phyloP scores from a whole-genome alignment of 2,329 filamentous ascomycete species.

The Huntiella savannae region DNA sequence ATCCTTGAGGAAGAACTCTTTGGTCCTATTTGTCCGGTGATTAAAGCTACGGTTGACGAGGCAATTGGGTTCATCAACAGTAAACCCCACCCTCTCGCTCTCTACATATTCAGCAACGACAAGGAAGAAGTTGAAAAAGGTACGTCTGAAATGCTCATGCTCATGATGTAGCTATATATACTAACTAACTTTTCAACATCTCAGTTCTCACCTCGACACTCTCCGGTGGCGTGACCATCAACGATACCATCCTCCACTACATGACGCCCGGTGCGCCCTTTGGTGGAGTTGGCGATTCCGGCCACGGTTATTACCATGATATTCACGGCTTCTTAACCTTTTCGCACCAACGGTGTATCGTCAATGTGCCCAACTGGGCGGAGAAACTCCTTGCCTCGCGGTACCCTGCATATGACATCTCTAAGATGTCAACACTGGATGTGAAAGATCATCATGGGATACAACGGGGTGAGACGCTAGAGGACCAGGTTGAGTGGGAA shows the following conservation, averaged over 20 bases:
- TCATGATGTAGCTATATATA: neutral
- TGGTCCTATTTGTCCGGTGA: slow-evolving; percentile 23
- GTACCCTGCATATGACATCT: slow-evolving; percentile 14
- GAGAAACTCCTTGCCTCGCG: slow-evolving; percentile 12
- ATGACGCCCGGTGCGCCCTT: slow-evolving; percentile 25
- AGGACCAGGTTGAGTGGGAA: slow-evolving; percentile 1
- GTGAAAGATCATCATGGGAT: slow-evolving; percentile 4
- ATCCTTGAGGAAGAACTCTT: slow-evolving; percentile 27
- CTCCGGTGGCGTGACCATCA: slow-evolving; percentile 32
- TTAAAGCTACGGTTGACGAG: slow-evolving; percentile 18
- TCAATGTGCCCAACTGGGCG: slow-evolving; percentile 20
- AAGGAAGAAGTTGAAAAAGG: slow-evolving; percentile 18
- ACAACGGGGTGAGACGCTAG: neutral
- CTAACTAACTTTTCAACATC: slow-evolving; percentile 3
- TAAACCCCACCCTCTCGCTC: slow-evolving; percentile 20
- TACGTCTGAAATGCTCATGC: slow-evolving; percentile 9
- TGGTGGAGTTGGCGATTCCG: slow-evolving; percentile 30
- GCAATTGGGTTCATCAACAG: slow-evolving; percentile 16
- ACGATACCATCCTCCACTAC: slow-evolving; percentile 28
- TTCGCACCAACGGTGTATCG: slow-evolving; percentile 22
- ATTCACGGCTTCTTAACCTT: slow-evolving; percentile 27
- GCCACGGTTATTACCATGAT: slow-evolving; percentile 30
- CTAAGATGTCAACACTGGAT: neutral
- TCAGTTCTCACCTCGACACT: slow-evolving; percentile 19
- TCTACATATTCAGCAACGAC: slow-evolving; percentile 23